phyloP scores from a whole-genome alignment of 2,329 filamentous ascomycete genomes.

The Neoascochyta sp. region DNA sequence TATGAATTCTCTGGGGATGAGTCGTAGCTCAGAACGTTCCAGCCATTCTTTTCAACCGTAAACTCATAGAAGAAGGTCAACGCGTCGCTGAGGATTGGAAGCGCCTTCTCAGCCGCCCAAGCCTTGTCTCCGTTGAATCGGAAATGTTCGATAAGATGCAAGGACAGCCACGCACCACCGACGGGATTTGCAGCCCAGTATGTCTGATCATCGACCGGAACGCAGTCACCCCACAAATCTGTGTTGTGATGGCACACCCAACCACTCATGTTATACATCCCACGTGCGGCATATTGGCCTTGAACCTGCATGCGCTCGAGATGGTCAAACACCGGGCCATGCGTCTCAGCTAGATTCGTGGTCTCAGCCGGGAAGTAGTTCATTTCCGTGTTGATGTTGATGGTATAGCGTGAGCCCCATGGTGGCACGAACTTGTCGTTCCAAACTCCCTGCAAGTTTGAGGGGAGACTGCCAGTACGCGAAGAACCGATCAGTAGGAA shows the following conservation, averaged over 20 bases:
- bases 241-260: constrained; percentile 29
- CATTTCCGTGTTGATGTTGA: constrained; percentile 54
- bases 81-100: constrained; percentile 35
- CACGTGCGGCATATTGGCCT: constrained; percentile 27
- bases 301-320: constrained; percentile 36
- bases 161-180: constrained; percentile 26
- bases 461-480: no score
- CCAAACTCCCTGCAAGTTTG: constrained; percentile 48
- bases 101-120: constrained; percentile 9
- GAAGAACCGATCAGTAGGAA: no score
- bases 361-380: constrained; percentile 47
- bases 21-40: no score
- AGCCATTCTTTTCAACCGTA: constrained; percentile 33
- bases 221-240: constrained; percentile 28
- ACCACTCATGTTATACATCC: constrained; percentile 18
- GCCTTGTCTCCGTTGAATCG: constrained; percentile 16
- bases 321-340: constrained; percentile 43
- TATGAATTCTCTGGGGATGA: constrained; percentile 41
- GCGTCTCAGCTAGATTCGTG: constrained; percentile 33
- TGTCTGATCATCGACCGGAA: no score
- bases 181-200: constrained; percentile 21
- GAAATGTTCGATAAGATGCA: constrained; percentile 22
- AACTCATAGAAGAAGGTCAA: constrained; percentile 42
- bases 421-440: constrained; percentile 41
- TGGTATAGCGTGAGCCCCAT: constrained; percentile 51